phyloP scores from a whole-genome alignment of 345 rosid species.

The Ceriops decandra region DNA sequence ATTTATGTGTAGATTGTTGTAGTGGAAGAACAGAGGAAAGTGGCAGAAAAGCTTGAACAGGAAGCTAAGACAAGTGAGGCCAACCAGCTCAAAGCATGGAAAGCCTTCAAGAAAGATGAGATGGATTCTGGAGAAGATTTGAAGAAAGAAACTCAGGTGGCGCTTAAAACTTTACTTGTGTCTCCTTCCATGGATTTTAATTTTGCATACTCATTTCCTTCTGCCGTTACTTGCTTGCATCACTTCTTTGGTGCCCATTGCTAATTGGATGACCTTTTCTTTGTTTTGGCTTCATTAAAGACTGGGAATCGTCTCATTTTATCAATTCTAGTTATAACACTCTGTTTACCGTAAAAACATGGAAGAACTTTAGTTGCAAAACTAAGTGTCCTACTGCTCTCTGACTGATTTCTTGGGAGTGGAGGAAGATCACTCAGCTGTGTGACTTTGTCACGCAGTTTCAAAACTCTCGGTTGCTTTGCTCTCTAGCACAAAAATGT shows the following conservation, averaged over 20 bases:
- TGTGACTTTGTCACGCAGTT: neutral
- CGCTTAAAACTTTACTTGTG: neutral
- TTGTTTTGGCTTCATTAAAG: neutral
- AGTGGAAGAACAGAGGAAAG: constrained; percentile 55
- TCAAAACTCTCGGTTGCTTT: too few species aligned
- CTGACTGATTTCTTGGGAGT: neutral
- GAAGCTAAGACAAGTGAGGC: constrained; percentile 37
- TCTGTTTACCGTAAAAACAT: neutral
- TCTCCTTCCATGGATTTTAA: too few species aligned
- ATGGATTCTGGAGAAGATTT: constrained; percentile 22
- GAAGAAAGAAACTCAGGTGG: constrained; percentile 42
- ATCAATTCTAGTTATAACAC: neutral
- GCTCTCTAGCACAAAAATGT: too few species aligned
- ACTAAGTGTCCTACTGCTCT: too few species aligned
- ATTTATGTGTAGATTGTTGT: constrained; percentile 51
- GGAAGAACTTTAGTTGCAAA: neutral
- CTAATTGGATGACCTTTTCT: neutral
- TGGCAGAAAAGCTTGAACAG: constrained; percentile 38
- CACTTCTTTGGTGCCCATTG: neutral
- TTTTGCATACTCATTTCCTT: neutral
- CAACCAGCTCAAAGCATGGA: constrained; percentile 26
- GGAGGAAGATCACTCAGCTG: neutral
- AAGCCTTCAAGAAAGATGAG: constrained; percentile 34
- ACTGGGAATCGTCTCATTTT: neutral
- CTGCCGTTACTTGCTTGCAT: neutral